Base-by-base conservation (phyloP, 805 yeast species). In the Maudiozyma pseudohumilis region DNA sequence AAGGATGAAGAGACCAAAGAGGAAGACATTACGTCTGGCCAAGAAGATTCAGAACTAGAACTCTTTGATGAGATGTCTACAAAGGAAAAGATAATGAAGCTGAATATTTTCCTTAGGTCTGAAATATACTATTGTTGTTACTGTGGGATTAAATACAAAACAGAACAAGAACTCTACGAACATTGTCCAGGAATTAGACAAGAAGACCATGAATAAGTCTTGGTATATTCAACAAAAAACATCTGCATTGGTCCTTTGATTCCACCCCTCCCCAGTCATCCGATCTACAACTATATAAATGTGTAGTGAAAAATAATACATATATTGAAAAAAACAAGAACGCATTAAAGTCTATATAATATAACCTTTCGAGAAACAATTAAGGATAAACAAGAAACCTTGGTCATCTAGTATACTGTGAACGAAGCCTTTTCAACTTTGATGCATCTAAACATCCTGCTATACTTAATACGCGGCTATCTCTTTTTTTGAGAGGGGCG, bases 171-270 rank as follows among this genome's bases (percentile, higher is more conserved):
- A 21, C 43, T 74, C 16, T 56, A 40, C 12, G 46, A 50, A 12
- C 52, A 59, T 36, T 75, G 80, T 48, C 80, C 80, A 3, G 80
- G 80, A 1, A 38, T 52, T 1, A 42, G 46, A 3, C 71, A 67
- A 42, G 64, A 56, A 15, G 73, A 66, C 16, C 80, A 74, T 45
- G 29, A 40, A 25, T 61, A 39, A 41, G 18, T 16, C 15, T 13
- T 7, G 11, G 3, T 28, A 13, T 12, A 26, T 13, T 13, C n/a
- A 7, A 26, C 5, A 26, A 26, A 24, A 26, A 26, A 26, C 8
- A 16, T 12, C 27, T 24, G n/a, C 6, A n/a, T 22, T 28, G 29
- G 9, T 25, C 23, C 19, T 24, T 27, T 25, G 17, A 10, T 26
- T 11, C n/a, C 29, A n/a, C n/a, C n/a, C n/a, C n/a, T n/a, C n/a